Evolutionary conservation across 495 filamentous ascomycete species (phyloP), one percentile per base, ranked within the genome.

Genomic region (Talaromyces trachyspermus): DNA sequence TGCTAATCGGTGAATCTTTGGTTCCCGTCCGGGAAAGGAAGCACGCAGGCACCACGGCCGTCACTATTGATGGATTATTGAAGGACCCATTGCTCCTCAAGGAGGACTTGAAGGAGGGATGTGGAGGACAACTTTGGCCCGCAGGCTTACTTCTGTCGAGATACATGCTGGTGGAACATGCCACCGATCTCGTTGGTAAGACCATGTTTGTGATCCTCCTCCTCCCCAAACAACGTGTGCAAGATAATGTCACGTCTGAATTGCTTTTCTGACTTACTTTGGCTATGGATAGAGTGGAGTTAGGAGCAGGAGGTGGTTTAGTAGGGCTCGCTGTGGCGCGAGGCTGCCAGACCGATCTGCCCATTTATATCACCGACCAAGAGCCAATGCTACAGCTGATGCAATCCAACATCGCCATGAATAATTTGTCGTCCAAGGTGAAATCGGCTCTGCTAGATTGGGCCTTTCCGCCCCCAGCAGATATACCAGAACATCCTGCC

Each of bases 111-210:
- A 77, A 73, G 43, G 77, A 86, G 55, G 91, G 91, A 54, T 96
- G 91, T 62, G 92, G 92, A 12, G 92, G 92, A 2, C 84, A 89
- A 58, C 69, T 94, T 11, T 97, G 92, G 92, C 92, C 90, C 0
- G 92, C 92, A 1, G 92, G 92, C 8, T 85, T 89, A 79, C 80
- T 89, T 2, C 66, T 98, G 20, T 78, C 83, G 8, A 87, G 83
- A 59, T 94, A 96, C 58, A 70, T 96, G 68, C 70, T 98, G 27
- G 72, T 79, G 41, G 79, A 79, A 51, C 84, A 86, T 53, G 61
- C 67, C 49, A 67, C 75, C 20, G 64, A 75, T 39, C 54, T 95
- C 50, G 59, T 65, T 46, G 70, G 75, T 18, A 80, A 83, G 49
- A 76, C 78, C 57, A 89, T 95, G 89, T 95, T 58, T 59, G 84